Percentiles rank a stretch among this genome's conserved stretches.
Conservation (phyloP, 2,329 filamentous ascomycete genomes). For the Fusarium guadeloupense region DNA sequence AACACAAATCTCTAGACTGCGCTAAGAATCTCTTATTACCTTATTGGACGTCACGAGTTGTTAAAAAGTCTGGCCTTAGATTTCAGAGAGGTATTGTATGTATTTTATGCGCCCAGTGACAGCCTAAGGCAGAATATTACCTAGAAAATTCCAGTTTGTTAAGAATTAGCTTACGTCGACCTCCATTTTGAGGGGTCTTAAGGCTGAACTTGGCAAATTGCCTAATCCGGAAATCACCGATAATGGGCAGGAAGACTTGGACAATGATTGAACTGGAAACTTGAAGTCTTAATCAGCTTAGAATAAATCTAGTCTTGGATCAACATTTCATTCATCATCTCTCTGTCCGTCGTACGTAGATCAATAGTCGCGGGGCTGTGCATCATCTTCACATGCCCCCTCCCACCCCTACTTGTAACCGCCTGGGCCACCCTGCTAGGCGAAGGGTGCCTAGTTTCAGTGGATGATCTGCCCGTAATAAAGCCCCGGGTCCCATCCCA, state of each 20-base stretch:
- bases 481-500: constrained; percentile 20
- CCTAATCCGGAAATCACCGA: constrained; percentile 18
- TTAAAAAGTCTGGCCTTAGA: no score
- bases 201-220: constrained; percentile 1
- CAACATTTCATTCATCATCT: not conserved
- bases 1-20: not conserved
- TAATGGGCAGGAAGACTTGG: not conserved
- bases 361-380: constrained; percentile 22
- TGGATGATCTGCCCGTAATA: constrained; percentile 20
- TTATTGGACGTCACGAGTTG: no score
- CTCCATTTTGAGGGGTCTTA: not conserved
- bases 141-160: not conserved
- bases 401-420: not conserved
- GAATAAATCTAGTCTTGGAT: not conserved
- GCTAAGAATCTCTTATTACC: not conserved
- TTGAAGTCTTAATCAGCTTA: not conserved
- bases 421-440: constrained; percentile 5
- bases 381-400: constrained; percentile 1
- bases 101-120: no score
- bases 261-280: no score
- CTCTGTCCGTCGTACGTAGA: constrained; percentile 1
- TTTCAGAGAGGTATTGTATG: no score
- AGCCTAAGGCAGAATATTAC: no score
- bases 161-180: not conserved
- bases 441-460: constrained; percentile 23